Evolutionary conservation across 2,329 filamentous ascomycete species (phyloP).

Genomic region (Volutella citrinella): DNA sequence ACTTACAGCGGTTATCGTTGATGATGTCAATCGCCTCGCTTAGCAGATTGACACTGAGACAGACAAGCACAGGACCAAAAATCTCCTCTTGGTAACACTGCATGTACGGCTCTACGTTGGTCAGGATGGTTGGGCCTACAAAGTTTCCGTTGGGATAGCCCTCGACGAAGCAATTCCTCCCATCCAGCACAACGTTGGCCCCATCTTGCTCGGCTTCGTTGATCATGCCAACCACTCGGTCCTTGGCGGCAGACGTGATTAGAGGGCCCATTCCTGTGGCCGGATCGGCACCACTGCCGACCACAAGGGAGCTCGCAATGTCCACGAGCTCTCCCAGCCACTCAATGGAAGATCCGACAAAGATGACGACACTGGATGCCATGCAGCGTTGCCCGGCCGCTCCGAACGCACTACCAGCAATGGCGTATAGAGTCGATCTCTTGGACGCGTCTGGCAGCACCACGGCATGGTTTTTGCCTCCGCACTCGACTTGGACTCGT

Average conservation of each 20-base stretch:
- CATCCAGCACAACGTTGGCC: constrained; percentile 21
- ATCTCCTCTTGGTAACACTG: constrained; percentile 26
- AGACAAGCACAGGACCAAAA: constrained; percentile 25
- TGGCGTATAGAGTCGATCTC: constrained; percentile 63
- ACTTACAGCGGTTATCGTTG: constrained; percentile 26
- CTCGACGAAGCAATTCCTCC: constrained; percentile 13
- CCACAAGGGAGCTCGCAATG: constrained; percentile 51
- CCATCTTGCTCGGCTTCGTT: constrained; percentile 17
- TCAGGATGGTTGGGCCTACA: constrained; percentile 10
- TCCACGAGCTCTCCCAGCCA: constrained; percentile 64
- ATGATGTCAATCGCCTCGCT: constrained; percentile 23
- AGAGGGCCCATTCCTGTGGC: constrained; percentile 19
- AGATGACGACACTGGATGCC: constrained; percentile 62
- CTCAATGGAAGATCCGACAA: constrained; percentile 62
- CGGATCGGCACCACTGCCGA: constrained; percentile 19
- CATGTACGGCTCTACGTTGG: constrained; percentile 9
- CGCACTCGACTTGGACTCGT: constrained; percentile 67
- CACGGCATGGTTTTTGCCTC: constrained; percentile 68
- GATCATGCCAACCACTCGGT: constrained; percentile 19
- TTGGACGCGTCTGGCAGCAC: constrained; percentile 67
- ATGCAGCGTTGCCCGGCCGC: constrained; percentile 68
- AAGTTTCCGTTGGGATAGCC: constrained; percentile 25
- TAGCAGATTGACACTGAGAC: constrained; percentile 18
- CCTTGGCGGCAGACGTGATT: constrained; percentile 16
- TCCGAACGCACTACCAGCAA: constrained; percentile 65